Conservation (phyloP, 371 early-diverging fungal genomes). For the Zopfochytrium polystomum region DNA sequence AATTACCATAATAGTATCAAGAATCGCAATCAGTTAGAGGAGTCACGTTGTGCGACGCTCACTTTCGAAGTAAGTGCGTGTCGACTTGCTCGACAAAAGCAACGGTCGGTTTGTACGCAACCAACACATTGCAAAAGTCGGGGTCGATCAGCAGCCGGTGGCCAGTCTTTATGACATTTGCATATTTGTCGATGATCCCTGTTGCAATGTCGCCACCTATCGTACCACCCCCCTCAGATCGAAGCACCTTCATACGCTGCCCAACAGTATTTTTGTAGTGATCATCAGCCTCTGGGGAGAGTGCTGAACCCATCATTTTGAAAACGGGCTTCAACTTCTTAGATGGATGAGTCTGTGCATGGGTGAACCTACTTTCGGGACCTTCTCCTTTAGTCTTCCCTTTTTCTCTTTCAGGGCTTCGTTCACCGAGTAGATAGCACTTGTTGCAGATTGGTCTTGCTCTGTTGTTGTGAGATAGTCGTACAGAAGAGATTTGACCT, state of each 20-base stretch:
- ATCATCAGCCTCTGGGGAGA: no score
- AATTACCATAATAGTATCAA: neutral
- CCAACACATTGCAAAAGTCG: conserved; percentile 69
- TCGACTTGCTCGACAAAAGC: conserved; percentile 60
- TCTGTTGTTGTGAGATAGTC: conserved; percentile 67
- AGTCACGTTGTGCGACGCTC: neutral
- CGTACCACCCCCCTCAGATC: no score
- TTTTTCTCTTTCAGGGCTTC: conserved; percentile 50
- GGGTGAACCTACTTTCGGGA: conserved; percentile 15
- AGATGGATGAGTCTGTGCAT: neutral
- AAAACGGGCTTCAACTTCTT: no score
- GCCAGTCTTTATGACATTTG: conserved; percentile 60
- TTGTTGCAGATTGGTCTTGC: conserved; percentile 32
- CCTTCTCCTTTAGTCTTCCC: conserved; percentile 6
- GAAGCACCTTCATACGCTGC: no score
- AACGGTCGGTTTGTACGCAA: conserved; percentile 66
- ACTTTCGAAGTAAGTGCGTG: conserved; percentile 23
- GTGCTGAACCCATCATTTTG: no score
- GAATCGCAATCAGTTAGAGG: neutral
- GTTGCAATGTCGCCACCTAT: no score
- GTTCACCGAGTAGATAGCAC: conserved; percentile 47
- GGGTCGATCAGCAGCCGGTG: conserved; percentile 68
- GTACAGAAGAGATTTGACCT: conserved; percentile 67
- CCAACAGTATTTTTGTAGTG: no score
- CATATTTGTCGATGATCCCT: conserved; percentile 64